Evolutionary conservation across 192 early-diverging fungal genomes (phyloP), one percentile per base, ranked within the genome.

Genomic region (Coemansia sp.): DNA sequence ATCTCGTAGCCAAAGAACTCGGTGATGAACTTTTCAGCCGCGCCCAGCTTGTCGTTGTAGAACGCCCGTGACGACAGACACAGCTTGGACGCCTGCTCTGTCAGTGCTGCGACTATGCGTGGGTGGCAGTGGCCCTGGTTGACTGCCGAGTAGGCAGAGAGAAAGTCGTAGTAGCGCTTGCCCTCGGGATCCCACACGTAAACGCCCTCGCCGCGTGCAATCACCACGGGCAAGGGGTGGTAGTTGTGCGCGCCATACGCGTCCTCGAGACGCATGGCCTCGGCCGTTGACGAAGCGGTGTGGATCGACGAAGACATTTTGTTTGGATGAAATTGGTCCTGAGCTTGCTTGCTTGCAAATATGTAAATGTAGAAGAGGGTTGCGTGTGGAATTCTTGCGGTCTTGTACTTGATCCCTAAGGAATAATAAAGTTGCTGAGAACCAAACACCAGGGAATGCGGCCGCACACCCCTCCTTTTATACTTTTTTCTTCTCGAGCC

Each of bases 171-270:
- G 80, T 87, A 89, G 58, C 76, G 66, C 25, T 78, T 67, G 56
- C 85, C 85, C 77, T 94, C 96, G 33, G 90, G 92, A 62, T 99
- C 96, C 87, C 87, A 92, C 42, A 99, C 94, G 73, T 88, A 83
- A 13, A 90, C 83, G 11, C 96, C 96, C 62, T 94, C 28, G 29
- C 85, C 96, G 47, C 81, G 82, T 55, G 85, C 64, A 63, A 96
- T 90, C 32, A 99, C 96, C 2, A 94, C 86, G 8, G 94, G 94
- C 29, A 99, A 77, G 19, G 96, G 96, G 68, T 99, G 96, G 72
- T 99, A 99, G 82, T 96, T 98, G 87, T 97, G 94, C 30, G 96
- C 96, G 51, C 92, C 88, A 62, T 91, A 90, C 26, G 76, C 69
- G 77, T 93, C 70, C 72, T 95, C 93, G 26, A 94, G 78, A 42